Base-by-base conservation (phyloP, 1,284 basidiomycete species). In the Mycosarcoma maydis region DNA sequence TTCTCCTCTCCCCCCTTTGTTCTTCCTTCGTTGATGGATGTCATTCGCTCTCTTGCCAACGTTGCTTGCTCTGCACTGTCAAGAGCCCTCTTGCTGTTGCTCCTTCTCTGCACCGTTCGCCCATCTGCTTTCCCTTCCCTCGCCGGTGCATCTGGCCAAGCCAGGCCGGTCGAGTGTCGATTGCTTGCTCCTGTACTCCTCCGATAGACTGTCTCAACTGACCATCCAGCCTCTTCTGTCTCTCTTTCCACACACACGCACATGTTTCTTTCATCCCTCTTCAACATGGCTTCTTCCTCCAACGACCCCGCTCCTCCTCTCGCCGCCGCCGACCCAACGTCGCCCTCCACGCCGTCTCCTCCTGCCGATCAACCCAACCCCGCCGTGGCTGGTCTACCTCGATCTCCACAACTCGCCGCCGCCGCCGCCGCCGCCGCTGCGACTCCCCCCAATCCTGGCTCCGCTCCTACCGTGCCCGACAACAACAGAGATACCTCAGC, bases 331-430 rank as follows among this genome's bases (percentile, higher is more conserved):
- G 26, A 51, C 37, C 41, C 26, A 23, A 20, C 34, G 14, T 14
- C 34, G 20, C 37, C 20, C 14, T 34, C 45, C 13, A n/a, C 27
- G 14, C 8, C 41, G 24, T 27, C 41, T 50, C 22, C 47, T 40
- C 6, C 52, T 36, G 37, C 24, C 39, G 34, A 32, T 27, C 20
- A 30, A n/a, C 13, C 32, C 23, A 30, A 38, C 30, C 8, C 23
- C 16, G 27, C 24, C 23, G 30, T 64, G 20, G 60, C 60, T 6
- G 53, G 48, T 34, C 20, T 47, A 34, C 26, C 43, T 17, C 59
- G 59, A 43, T 56, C 59, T 19, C 53, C 53, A 39, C 59, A 56
- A 62, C 37, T 37, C 34, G 19, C 24, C 19, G 16, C 13, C 42
- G 24, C 6, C 36, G 9, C 36, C 8, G 7, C n/a, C 6, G 9